Evolutionary conservation across 148 eudicot genomes (phyloP).

Genomic region (Silene latifolia): DNA sequence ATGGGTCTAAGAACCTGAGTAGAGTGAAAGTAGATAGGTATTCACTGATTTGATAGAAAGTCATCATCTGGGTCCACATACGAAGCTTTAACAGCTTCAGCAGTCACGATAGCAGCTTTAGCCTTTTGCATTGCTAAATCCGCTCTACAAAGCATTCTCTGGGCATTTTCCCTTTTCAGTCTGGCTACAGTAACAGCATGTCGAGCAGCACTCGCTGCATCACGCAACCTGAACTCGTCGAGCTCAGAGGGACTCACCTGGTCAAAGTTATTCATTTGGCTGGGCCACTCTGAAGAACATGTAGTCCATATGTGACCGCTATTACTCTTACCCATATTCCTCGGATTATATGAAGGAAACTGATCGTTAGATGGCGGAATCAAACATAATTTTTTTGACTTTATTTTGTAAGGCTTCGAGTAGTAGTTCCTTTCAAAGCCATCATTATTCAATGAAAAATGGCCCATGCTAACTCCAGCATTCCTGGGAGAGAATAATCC

Average conservation of each 20-base stretch:
- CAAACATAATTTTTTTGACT: slow-evolving; percentile 46
- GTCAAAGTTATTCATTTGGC: slow-evolving; percentile 20
- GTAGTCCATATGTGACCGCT: slow-evolving; percentile 29
- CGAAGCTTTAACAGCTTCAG: slow-evolving; percentile 74
- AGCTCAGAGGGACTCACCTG: slow-evolving; percentile 43
- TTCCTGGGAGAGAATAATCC: slow-evolving; percentile 60
- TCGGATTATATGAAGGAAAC: too few relatives aligned
- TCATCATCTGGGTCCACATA: slow-evolving; percentile 28
- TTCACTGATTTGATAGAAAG: slow-evolving; percentile 7
- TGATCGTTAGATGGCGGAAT: slow-evolving; percentile 7
- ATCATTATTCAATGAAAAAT: slow-evolving; percentile 49
- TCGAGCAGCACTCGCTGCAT: too few relatives aligned
- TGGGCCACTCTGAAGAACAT: slow-evolving; percentile 33
- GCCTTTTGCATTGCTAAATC: slow-evolving; percentile 92
- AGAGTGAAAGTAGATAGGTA: too few relatives aligned
- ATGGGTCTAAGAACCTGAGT: not conserved
- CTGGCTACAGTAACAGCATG: slow-evolving; percentile 38
- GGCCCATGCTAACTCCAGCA: slow-evolving; percentile 35
- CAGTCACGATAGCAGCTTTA: slow-evolving; percentile 70
- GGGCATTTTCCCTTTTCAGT: slow-evolving; percentile 77
- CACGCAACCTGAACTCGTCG: too few relatives aligned
- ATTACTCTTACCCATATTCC: too few relatives aligned
- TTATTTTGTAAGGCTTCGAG: slow-evolving; percentile 50
- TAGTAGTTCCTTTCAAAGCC: slow-evolving; percentile 50
- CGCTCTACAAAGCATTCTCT: slow-evolving; percentile 67